Base-by-base conservation (phyloP, 169 alveolate species). In the Plasmodium sp. region DNA sequence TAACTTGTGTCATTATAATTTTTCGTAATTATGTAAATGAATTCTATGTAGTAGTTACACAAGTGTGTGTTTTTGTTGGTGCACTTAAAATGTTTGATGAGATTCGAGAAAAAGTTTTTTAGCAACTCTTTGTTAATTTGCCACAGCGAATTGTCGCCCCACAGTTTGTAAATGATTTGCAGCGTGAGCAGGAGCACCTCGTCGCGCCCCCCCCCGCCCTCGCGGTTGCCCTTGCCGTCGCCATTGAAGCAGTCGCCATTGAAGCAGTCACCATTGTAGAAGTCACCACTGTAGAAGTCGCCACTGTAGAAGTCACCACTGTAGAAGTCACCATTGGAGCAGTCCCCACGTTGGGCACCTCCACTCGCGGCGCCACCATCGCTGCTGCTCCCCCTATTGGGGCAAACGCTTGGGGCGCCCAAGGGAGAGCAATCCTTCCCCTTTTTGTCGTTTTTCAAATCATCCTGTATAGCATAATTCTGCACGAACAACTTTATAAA, bases 111-210 rank as follows among this genome's bases (percentile, higher is more conserved):
- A 81, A 90, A 90, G 5, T 34, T 80, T 74, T 90, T 90, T 36
- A 90, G 36, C 74, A 90, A 81, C 27, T 90, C 90, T 41, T 80
- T 79, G 43, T 90, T 74, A 80, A 90, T 80, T 56, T 90, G 94
- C 94, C 94, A 90, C 27, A 90, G 74, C 10, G 90, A 90, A 90
- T 90, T 90, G 18, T 90, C 94, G 39, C 75, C 48, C 94, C 94
- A 90, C 36, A 90, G 41, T 39, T 80, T 81, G 31, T 48, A 79
- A 80, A 90, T 90, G 10, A 90, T 90, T 90, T 90, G 94, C 5
- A 90, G 75, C 34, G 72, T 90, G 48, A 90, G 62, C 39, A 71
- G 74, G 10, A 80, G 36, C 74, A 43, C 94, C n/a, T 18, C 82
- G 51, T 48, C 36, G 31, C 67, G 31, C 54, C 79, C 16, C 41